Evolutionary conservation across 2,329 filamentous ascomycete species (phyloP), one percentile per base, ranked within the genome.

Genomic region (Epichloe bromicola): DNA sequence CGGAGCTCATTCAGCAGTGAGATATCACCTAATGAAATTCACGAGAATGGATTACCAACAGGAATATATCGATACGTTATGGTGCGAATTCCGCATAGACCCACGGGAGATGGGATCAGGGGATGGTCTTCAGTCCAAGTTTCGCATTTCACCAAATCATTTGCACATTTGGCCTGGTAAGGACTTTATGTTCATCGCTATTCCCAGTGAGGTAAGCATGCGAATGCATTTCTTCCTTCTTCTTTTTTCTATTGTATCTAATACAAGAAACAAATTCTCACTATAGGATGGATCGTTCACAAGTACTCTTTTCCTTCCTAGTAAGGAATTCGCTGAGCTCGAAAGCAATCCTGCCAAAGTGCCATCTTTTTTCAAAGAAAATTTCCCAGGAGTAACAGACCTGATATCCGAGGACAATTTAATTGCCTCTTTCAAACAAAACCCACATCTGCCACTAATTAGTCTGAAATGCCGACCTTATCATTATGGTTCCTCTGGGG

Each of bases 121-220:
- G 4, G 57, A 62, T 30, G 64, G 67, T 37, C 57, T 65, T 15
- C 58, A 65, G 44, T 66, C 69, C 30, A 72, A 66, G 57, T 97
- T 94, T 63, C 75, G 76, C 46, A 93, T 97, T 58, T 93, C 88
- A 0, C 88, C 89, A 1, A 87, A 96, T 60, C 90, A 97, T 64
- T 75, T 98, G 1, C 93, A 98, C 67, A 98, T 98, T 63, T 98
- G 93, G 93, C 93, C 93, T 0, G 89, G 87, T 34, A 83, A 83
- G 59, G 82, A 90, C 41, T 91, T 93, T 61, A 97, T 98, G 94
- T 98, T 98, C 69, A 98, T 98, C 62, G 94, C 93, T 17, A 90
- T 98, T 42, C 91, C 93, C 0, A 83, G 78, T 57, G 70, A 76
- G 52, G 78, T 81, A 64, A 58, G 74, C 59, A 36, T 36, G 3